Conservation (phyloP, 202 grass and related monocot species). For the Panicum virgatum region DNA sequence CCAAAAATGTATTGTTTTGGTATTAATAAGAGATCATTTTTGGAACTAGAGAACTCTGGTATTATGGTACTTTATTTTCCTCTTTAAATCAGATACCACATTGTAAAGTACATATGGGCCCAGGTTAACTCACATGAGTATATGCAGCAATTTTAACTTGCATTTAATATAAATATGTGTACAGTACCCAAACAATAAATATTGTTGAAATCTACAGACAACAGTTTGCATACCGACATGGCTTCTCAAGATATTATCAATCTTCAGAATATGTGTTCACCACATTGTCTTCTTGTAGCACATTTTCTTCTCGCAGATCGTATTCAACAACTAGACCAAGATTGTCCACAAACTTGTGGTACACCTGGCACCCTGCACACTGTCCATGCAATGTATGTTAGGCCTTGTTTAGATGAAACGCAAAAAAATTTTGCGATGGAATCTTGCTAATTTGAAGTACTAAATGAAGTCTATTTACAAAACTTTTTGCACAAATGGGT, state of each 20-base stretch:
- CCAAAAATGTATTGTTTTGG: constrained; percentile 29
- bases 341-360: constrained; percentile 95
- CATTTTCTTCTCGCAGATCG: constrained; percentile 62
- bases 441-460: too few relatives aligned
- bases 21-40: constrained; percentile 38
- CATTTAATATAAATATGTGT: constrained; percentile 20
- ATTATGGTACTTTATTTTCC: neutral
- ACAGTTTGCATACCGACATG: constrained; percentile 28
- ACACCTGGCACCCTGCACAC: constrained; percentile 87
- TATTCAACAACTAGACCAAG: constrained; percentile 94
- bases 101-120: constrained; percentile 6
- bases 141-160: constrained; percentile 16
- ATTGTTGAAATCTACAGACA: constrained; percentile 9
- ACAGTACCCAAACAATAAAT: constrained; percentile 23
- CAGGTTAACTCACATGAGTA: constrained; percentile 1
- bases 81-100: constrained; percentile 4
- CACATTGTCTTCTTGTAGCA: constrained; percentile 45
- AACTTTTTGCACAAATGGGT: too few relatives aligned
- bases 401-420: too few relatives aligned
- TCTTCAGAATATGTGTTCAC: constrained; percentile 30
- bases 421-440: too few relatives aligned
- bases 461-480: too few relatives aligned
- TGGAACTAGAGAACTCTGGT: constrained; percentile 12
- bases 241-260: constrained; percentile 37
- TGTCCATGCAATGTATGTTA: constrained; percentile 35